phyloP scores from a whole-genome alignment of 495 filamentous ascomycete genomes.

The Penicillium nucicola region DNA sequence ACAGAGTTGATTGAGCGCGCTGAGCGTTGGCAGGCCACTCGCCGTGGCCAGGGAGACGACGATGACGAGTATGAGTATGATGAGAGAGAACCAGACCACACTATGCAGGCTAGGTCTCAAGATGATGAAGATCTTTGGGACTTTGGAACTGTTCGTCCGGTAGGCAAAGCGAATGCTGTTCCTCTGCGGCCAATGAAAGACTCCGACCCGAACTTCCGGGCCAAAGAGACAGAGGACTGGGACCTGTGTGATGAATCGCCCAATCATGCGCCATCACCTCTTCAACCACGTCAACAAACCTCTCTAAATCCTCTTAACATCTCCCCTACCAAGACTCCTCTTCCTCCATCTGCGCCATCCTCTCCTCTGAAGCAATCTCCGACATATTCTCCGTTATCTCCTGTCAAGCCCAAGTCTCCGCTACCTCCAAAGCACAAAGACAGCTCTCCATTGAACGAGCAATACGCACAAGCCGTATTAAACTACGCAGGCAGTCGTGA shows the following conservation, averaged over 20 bases:
- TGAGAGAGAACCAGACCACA: conserved; percentile 49
- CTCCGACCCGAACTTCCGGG: conserved; percentile 64
- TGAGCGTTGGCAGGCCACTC: conserved; percentile 71
- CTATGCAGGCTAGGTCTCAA: conserved; percentile 20
- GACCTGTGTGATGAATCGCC: conserved; percentile 38
- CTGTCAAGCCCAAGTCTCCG: conserved; percentile 1
- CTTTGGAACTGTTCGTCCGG: conserved; percentile 85
- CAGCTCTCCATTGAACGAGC: conserved; percentile 9
- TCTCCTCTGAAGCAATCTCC: conserved; percentile 1
- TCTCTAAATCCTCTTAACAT: background rate
- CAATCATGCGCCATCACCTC: conserved; percentile 22
- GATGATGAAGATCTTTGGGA: conserved; percentile 76
- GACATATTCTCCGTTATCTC: background rate
- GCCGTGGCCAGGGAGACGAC: conserved; percentile 48
- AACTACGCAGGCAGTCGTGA: conserved; percentile 2
- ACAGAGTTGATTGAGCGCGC: conserved; percentile 91
- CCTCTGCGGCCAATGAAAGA: conserved; percentile 67
- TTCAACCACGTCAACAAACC: conserved; percentile 1
- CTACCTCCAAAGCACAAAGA: background rate
- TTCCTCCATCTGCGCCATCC: conserved; percentile 12
- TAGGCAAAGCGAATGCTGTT: conserved; percentile 47
- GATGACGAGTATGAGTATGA: conserved; percentile 55
- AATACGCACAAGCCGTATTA: conserved; percentile 10
- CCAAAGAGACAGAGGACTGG: conserved; percentile 39
- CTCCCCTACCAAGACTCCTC: conserved; percentile 15